Evolutionary conservation across 2,329 filamentous ascomycete genomes (phyloP).

Genomic region (Sordariomycetes sp.): DNA sequence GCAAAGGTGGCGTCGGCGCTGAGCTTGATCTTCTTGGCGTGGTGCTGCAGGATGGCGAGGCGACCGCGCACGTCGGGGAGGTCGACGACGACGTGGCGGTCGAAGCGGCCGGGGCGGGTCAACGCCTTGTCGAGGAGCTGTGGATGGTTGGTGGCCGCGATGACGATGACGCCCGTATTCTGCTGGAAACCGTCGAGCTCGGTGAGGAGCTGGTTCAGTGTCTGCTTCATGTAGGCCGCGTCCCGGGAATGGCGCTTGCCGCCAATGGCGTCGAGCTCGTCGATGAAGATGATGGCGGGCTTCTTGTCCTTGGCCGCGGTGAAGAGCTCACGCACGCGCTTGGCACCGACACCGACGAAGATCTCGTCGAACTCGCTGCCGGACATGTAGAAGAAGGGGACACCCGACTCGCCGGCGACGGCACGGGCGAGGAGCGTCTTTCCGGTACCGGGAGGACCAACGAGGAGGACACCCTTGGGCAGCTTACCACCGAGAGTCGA

Average conservation of each 20-base stretch:
- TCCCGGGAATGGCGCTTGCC: conserved; percentile 87
- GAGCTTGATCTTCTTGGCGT: conserved; percentile 82
- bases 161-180: conserved; percentile 85
- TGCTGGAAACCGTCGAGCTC: conserved; percentile 96
- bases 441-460: conserved; percentile 91
- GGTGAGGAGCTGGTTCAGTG: conserved; percentile 89
- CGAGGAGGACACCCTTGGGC: conserved; percentile 88
- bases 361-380: conserved; percentile 97
- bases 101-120: conserved; percentile 87
- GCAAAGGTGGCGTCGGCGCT: conserved; percentile 70
- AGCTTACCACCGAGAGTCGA: conserved; percentile 90
- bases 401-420: conserved; percentile 90
- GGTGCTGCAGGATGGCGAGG: conserved; percentile 83
- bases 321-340: conserved; percentile 93
- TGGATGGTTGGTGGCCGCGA: conserved; percentile 93
- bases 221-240: conserved; percentile 92
- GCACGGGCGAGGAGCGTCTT: conserved; percentile 93
- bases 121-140: conserved; percentile 88
- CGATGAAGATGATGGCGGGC: conserved; percentile 89
- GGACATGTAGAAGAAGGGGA: conserved; percentile 99
- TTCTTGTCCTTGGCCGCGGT: conserved; percentile 70
- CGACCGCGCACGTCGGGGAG: conserved; percentile 89
- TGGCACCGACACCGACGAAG: conserved; percentile 92
- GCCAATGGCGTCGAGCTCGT: conserved; percentile 88
- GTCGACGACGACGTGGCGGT: conserved; percentile 78